Evolutionary conservation across 331 rosid species (phyloP).

Genomic region (Prunus yedoensis): DNA sequence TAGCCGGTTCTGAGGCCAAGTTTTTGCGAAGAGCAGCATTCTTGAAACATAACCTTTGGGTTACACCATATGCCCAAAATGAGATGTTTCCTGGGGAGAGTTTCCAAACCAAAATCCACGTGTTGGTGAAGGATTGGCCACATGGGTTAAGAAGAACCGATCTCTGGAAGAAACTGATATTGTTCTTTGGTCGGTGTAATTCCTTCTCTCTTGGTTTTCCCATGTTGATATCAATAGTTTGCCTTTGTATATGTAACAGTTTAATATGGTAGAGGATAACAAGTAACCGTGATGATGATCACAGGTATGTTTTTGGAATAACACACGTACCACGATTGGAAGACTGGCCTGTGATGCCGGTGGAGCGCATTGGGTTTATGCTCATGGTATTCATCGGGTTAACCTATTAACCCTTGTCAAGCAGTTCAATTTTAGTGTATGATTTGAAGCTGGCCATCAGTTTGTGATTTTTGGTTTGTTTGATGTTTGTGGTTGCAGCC

Average conservation of each 20-base stretch:
- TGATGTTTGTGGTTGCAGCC: constrained; percentile 63
- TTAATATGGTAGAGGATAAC: neutral
- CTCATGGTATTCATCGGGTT: constrained; percentile 56
- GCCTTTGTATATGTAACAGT: neutral
- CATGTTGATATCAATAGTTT: neutral
- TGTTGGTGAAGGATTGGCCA: constrained; percentile 72
- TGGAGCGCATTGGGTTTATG: constrained; percentile 85
- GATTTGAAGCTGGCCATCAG: too few species aligned
- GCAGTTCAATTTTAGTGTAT: neutral
- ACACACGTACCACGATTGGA: constrained; percentile 88
- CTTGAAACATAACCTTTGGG: constrained; percentile 97
- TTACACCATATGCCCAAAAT: constrained; percentile 63
- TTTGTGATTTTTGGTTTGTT: constrained; percentile 12
- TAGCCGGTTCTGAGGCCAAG: constrained; percentile 88
- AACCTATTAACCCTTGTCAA: neutral
- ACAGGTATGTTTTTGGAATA: constrained; percentile 87
- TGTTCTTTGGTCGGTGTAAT: constrained; percentile 76
- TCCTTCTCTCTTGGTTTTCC: constrained; percentile 18
- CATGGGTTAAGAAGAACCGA: constrained; percentile 85
- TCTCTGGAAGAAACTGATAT: constrained; percentile 77
- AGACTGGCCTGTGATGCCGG: constrained; percentile 99
- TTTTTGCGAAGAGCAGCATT: constrained; percentile 91
- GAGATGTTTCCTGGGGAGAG: constrained; percentile 97
- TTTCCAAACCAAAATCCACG: constrained; percentile 97
- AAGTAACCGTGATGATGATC: constrained; percentile 8